A percentile compares a stretch with the other conserved stretches of the same genome.
These are phyloP conservation scores for Phylloporus arenicola DNA, from an alignment of 768 basidiomycete species.

Conservation along the genomic window DNA sequence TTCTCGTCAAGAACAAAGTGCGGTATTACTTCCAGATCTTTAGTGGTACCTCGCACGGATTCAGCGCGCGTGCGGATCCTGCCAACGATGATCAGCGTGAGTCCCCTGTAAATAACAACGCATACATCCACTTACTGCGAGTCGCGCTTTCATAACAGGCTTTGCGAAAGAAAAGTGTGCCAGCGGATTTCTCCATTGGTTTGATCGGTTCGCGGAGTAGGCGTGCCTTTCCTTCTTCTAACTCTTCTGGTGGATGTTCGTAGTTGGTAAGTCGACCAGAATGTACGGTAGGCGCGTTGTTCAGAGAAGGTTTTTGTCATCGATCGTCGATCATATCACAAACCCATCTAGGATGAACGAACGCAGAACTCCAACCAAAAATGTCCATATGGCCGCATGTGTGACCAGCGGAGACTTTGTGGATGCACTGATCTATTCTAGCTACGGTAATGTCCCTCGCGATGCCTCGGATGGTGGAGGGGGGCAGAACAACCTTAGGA, in stretches of 20 bases:
- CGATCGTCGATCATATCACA: not conserved
- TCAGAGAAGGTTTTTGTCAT: not conserved
- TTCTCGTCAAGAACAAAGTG: conserved; percentile 45
- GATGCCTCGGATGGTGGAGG: not conserved
- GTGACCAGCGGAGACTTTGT: not conserved
- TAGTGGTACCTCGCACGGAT: conserved; percentile 39
- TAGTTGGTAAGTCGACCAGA: not conserved
- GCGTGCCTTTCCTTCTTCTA: not conserved
- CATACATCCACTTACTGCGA: not conserved
- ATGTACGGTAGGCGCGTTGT: conserved; percentile 9
- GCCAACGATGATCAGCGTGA: conserved; percentile 21
- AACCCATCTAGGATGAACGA: not conserved
- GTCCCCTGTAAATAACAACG: not conserved
- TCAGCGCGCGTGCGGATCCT: conserved; percentile 30
- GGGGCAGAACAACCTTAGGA: not conserved
- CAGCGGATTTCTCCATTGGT: conserved; percentile 46
- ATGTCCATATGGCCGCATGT: no score
- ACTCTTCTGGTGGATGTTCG: not conserved
- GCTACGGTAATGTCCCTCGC: not conserved
- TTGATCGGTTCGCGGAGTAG: conserved; percentile 38
- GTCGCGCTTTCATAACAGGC: conserved; percentile 29
- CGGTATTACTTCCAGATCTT: conserved; percentile 57
- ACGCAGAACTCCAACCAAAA: not conserved
- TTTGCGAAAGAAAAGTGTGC: conserved; percentile 61
- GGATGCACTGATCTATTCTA: not conserved